Evolutionary conservation across 176 grass and related monocot species (phyloP), one percentile per base, ranked within the genome.

Genomic region (Zoysia pacifica): DNA sequence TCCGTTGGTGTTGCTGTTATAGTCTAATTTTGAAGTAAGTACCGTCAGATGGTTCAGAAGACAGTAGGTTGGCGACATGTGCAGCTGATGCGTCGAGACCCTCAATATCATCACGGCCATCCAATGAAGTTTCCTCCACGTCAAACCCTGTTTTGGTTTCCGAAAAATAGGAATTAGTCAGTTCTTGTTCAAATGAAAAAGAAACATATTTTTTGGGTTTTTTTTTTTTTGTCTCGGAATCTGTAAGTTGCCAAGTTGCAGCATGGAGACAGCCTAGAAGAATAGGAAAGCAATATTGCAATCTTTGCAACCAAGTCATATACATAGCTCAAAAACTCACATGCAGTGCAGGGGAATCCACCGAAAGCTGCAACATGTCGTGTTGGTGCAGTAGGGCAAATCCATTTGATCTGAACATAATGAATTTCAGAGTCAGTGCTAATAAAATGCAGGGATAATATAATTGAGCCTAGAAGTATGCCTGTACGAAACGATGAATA

Each of bases 301-400:
- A 58, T 16, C 49, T 80, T 38, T 67, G 50, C 13, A 51, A 62
- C 43, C 72, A 51, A 76, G 49, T 45, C 41, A 61, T 44, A 44
- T 56, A 14, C 12, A 14, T 48, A 51, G 70, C 72, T 82, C 72
- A 85, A 62, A 84, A 76, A 89, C 86, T 52, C 83, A 99, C 97
- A 99, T 69, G 97, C 90, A 65, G 97, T 96, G 88, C 97, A 99
- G 36, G 97, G 88, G 83, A 99, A 93, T 70, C 97, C 97, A 62
- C 97, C 97, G 65, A 96, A 90, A 84, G 90, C 93, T 2, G 90
- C 89, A 7, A 99, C 97, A 79, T 93, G 68, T 61, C 93, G 72
- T 20, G 90, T 93, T 75, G 97, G 90, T 61, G 97, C 97, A 58
- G 93, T 96, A 73, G 93, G 97, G 62, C 93, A 99, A 79, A 99